These are phyloP conservation scores for Ampelomyces quisqualis DNA, from an alignment of 2,329 filamentous ascomycete species.

Conservation along the genomic window DNA sequence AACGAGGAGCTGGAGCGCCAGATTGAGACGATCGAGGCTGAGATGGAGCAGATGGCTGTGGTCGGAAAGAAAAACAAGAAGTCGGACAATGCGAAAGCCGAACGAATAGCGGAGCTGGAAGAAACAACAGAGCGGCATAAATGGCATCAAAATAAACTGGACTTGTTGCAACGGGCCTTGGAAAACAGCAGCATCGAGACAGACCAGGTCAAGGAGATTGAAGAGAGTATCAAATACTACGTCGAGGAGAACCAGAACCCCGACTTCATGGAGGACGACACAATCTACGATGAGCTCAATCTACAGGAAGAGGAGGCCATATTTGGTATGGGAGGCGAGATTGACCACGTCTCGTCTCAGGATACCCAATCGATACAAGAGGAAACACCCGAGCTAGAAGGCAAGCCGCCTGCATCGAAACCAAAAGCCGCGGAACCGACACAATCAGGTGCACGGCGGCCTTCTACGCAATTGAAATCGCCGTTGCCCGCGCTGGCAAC, in stretches of 20 bases:
- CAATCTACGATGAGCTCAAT: conserved; percentile 90
- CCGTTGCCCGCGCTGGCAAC: conserved; percentile 91
- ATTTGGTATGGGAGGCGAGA: conserved; percentile 77
- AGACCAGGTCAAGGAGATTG: conserved; percentile 81
- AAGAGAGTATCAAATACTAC: conserved; percentile 94
- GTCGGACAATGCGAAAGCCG: conserved; percentile 72
- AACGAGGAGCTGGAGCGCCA: conserved; percentile 92
- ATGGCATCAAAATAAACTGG: conserved; percentile 91
- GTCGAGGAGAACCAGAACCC: conserved; percentile 84
- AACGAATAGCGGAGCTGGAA: conserved; percentile 85
- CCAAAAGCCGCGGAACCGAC: conserved; percentile 63
- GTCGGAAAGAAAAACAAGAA: conserved; percentile 95
- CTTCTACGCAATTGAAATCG: conserved; percentile 91
- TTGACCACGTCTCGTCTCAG: conserved; percentile 90
- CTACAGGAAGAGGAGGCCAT: conserved; percentile 88
- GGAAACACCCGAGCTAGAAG: conserved; percentile 64
- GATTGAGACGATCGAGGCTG: conserved; percentile 89
- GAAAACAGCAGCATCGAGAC: conserved; percentile 91
- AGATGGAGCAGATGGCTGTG: conserved; percentile 75
- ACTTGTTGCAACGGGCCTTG: conserved; percentile 82
- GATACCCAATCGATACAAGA: conserved; percentile 91
- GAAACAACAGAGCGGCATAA: conserved; percentile 86
- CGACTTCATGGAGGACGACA: conserved; percentile 92
- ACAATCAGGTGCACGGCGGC: conserved; percentile 61
- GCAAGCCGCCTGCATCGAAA: conserved; percentile 53